These are phyloP conservation scores for Suillus subalutaceus DNA, from an alignment of 768 basidiomycete genomes.

Conservation along the genomic window DNA sequence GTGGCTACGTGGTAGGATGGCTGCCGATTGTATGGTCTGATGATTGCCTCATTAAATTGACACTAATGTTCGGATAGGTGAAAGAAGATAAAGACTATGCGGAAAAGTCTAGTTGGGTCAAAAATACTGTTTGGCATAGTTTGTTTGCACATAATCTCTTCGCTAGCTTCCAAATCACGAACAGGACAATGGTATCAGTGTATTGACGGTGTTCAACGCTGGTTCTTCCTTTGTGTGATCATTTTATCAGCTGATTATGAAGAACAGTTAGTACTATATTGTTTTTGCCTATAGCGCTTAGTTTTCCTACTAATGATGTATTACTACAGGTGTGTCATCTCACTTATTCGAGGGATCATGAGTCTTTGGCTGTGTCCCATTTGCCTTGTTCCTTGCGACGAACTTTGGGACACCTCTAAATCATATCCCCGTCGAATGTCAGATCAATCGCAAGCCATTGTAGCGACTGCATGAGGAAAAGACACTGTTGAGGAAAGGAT, in stretches of 20 bases:
- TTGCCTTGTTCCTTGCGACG: conserved; percentile 35
- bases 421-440: conserved; percentile 12
- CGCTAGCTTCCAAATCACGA: too few species aligned
- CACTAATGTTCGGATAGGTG: not conserved
- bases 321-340: conserved; percentile 35
- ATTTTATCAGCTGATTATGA: too few species aligned
- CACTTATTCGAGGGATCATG: conserved; percentile 32
- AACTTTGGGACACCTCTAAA: conserved; percentile 25
- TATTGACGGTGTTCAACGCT: too few species aligned
- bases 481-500: conserved; percentile 19
- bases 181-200: too few species aligned
- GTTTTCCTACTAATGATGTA: conserved; percentile 28
- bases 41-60: too few species aligned
- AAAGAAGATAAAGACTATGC: conserved; percentile 9
- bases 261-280: conserved; percentile 12
- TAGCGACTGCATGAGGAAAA: conserved; percentile 16
- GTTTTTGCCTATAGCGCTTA: conserved; percentile 25
- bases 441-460: conserved; percentile 18
- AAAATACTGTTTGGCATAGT: too few species aligned
- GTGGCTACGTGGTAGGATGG: too few species aligned
- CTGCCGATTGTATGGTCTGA: too few species aligned
- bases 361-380: conserved; percentile 37
- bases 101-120: conserved; percentile 5
- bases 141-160: too few species aligned
- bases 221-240: too few species aligned